These are phyloP conservation scores for Trypanosoma conorhini DNA, from an alignment of 208 protist species.

Conservation along the genomic window DNA sequence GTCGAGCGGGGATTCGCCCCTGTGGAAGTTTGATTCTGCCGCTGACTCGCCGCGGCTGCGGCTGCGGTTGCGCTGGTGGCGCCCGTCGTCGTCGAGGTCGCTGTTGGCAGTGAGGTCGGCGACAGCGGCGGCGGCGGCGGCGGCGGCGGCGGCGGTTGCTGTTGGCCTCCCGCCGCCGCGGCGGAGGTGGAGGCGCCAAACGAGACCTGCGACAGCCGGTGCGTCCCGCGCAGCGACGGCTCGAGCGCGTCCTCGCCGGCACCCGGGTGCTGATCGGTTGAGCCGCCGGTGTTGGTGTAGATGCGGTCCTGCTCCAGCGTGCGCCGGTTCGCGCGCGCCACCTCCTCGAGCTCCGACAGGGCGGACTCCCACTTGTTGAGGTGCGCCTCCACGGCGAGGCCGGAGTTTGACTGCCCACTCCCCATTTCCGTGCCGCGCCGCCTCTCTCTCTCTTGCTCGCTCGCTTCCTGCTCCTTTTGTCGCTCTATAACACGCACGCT, in stretches of 20 bases:
- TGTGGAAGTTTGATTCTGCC: slow-evolving; percentile 1
- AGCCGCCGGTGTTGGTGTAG: slow-evolving; percentile 31
- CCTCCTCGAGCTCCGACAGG: slow-evolving; percentile 57
- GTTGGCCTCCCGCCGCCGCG: slow-evolving; percentile 20
- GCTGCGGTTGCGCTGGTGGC: background rate
- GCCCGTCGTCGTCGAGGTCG: background rate
- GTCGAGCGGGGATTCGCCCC: background rate
- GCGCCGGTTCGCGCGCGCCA: slow-evolving; percentile 53
- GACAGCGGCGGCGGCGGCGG: background rate
- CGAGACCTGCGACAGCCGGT: slow-evolving; percentile 70
- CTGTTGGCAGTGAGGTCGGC: no score
- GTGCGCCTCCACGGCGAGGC: slow-evolving; percentile 57
- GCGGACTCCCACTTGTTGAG: slow-evolving; percentile 74
- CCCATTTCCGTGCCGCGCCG: slow-evolving; percentile 43
- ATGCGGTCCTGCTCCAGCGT: slow-evolving; percentile 67
- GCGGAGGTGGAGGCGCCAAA: slow-evolving; percentile 40
- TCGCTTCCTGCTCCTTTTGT: slow-evolving; percentile 9
- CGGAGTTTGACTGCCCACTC: slow-evolving; percentile 35
- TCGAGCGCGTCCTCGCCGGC: slow-evolving; percentile 33
- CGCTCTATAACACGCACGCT: background rate
- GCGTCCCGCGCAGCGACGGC: slow-evolving; percentile 15
- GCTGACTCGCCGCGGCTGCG: background rate
- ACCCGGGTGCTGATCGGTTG: background rate
- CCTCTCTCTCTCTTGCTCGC: background rate
- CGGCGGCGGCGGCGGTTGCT: slow-evolving; percentile 19